These are phyloP conservation scores for Silene conica DNA, from an alignment of 148 eudicot species.

Conservation along the genomic window DNA sequence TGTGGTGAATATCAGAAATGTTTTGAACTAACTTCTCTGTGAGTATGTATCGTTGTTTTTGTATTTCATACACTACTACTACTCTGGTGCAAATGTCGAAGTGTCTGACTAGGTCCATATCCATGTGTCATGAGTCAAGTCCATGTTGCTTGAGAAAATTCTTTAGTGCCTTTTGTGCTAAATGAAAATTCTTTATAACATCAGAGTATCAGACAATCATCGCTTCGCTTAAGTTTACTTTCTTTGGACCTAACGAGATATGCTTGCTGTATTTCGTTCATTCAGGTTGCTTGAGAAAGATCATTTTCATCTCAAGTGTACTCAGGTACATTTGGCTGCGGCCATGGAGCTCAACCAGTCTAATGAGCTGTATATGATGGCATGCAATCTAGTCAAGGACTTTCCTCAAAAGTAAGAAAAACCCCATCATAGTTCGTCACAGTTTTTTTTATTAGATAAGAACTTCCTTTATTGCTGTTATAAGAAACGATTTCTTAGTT, in stretches of 20 bases:
- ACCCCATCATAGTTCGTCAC: not conserved
- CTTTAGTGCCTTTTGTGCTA: not conserved
- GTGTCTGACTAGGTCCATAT: not conserved
- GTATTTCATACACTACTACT: not conserved
- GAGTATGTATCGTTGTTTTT: slow-evolving; percentile 29
- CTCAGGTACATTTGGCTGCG: slow-evolving; percentile 87
- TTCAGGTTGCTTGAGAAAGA: slow-evolving; percentile 95
- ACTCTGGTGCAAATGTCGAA: not conserved
- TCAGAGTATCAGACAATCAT: not conserved
- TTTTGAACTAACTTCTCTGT: slow-evolving; percentile 85
- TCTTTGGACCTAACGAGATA: not conserved
- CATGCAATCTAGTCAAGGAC: slow-evolving; percentile 94
- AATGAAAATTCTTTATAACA: not conserved
- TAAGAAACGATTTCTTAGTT: not conserved
- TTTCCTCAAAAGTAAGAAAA: slow-evolving; percentile 89
- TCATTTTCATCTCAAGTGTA: slow-evolving; percentile 92
- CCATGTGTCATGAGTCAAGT: not conserved
- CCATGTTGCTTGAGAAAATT: not conserved
- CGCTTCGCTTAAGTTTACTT: not conserved
- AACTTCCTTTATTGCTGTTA: not conserved
- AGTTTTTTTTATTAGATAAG: not conserved
- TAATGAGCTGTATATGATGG: slow-evolving; percentile 94
- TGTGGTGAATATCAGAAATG: slow-evolving; percentile 99
- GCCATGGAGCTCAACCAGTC: slow-evolving; percentile 97
- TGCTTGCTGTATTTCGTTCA: slow-evolving; percentile 17